Base-by-base conservation (phyloP, 331 rosid genomes). In the Prunus yedoensis region DNA sequence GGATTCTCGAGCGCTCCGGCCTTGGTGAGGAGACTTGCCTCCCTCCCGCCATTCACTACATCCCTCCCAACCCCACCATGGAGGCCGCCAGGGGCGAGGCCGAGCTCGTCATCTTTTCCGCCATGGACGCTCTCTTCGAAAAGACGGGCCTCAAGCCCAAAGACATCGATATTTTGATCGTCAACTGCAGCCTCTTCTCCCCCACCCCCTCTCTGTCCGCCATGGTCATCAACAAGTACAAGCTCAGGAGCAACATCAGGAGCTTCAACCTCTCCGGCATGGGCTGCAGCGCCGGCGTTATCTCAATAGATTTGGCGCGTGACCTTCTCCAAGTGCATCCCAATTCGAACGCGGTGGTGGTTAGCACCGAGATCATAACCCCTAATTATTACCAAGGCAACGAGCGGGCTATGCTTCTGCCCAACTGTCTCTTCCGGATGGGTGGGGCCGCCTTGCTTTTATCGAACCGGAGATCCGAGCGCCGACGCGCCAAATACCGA, bases 281-380 rank as follows among this genome's bases (percentile, higher is more conserved):
- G 98, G 98, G 98, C 0, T 94, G 98, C 74, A 91, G 97, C 20
- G 98, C 98, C 0, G 98, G 98, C 0, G 61, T 94, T 0, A 94
- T 94, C 11, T 90, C 98, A 2, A 88, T 94, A 11, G 97, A 94
- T 60, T 69, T 94, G 27, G 98, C 98, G 0, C 97, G 98, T 1
- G 98, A 94, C 51, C 91, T 94, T 69, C 97, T 94, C 30, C 99
- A 94, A 20, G 91, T 92, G 8, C 97, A 90, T 57, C 99, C 97
- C 0, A 94, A 88, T 69, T 94, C 99, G 0, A 89, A 94, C 59
- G 97, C 99, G 0, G 96, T 94, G 0, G 82, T 92, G 0, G 90
- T 94, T 0, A 94, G 99, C 70, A 94, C 99, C 0, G 99, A 94
- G 85, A 94, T 94, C 10, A 92, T 94, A 1, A 94, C 99, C 0